Evolutionary conservation across 2,329 filamentous ascomycete species (phyloP).

Genomic region (Colletotrichum noveboracense): DNA sequence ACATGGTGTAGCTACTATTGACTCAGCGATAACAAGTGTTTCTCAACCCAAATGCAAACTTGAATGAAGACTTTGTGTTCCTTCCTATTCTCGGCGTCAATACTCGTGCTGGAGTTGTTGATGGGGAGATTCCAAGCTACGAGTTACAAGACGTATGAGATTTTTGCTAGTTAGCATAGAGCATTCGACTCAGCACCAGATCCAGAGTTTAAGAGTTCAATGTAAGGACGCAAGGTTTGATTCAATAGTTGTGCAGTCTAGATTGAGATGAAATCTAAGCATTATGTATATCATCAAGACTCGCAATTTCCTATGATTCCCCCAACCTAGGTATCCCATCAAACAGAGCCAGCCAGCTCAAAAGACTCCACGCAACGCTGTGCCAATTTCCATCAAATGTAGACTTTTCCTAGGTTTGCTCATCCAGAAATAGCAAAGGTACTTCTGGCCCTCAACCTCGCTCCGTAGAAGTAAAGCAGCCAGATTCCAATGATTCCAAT

Average conservation of each 20-base stretch:
- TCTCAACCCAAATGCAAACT: neutral
- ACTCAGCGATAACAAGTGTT: neutral
- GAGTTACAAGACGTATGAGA: neutral
- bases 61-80: neutral
- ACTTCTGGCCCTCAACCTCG: slow-evolving; percentile 57
- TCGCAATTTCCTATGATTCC: neutral
- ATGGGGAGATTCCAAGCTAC: neutral
- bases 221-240: neutral
- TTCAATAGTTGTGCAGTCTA: neutral
- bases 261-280: neutral
- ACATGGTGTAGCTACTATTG: neutral
- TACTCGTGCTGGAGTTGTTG: neutral
- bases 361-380: neutral
- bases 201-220: neutral
- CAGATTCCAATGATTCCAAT: slow-evolving; percentile 65
- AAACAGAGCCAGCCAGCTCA: neutral
- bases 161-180: neutral
- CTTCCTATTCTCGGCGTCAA: neutral
- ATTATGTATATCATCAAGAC: neutral
- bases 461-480: slow-evolving; percentile 62
- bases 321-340: neutral
- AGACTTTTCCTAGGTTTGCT: neutral
- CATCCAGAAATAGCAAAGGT: slow-evolving; percentile 54
- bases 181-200: neutral
- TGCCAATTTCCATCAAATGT: neutral